A percentile compares a stretch with the other conserved stretches of the same genome.
These are phyloP conservation scores for Babesia divergens DNA, from an alignment of 169 alveolate species.

Conservation along the genomic window DNA sequence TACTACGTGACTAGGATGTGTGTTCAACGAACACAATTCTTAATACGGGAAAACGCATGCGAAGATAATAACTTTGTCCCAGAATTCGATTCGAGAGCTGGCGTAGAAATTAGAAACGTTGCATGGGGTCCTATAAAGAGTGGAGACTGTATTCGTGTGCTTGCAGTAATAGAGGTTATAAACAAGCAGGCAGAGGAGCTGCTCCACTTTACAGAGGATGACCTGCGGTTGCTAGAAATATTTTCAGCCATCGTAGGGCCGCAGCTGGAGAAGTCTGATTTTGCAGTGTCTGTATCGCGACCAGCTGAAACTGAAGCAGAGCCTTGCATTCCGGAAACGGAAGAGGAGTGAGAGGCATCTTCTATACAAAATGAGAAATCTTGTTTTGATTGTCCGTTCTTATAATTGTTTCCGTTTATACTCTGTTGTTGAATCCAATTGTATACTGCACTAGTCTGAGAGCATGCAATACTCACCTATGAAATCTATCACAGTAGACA, in stretches of 20 bases:
- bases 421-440: too few relatives aligned
- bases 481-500: too few relatives aligned
- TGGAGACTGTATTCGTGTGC: constrained; percentile 49
- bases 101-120: constrained; percentile 44
- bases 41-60: constrained; percentile 42
- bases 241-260: constrained; percentile 64
- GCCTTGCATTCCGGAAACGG: constrained; percentile 48
- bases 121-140: constrained; percentile 63
- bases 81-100: constrained; percentile 37
- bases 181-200: constrained; percentile 65
- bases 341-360: constrained; percentile 33
- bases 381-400: too few relatives aligned
- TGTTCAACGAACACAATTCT: too few relatives aligned
- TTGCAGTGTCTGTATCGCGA: constrained; percentile 31
- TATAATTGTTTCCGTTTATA: too few relatives aligned
- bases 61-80: constrained; percentile 39
- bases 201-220: constrained; percentile 55
- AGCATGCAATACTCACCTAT: too few relatives aligned
- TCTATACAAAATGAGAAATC: too few relatives aligned
- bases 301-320: constrained; percentile 60
- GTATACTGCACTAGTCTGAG: too few relatives aligned
- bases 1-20: too few relatives aligned
- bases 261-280: constrained; percentile 62
- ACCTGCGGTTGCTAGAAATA: constrained; percentile 48
- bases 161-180: constrained; percentile 63